Base-by-base conservation (phyloP, 2,329 filamentous ascomycete species). In the Phialocephala subalpina region DNA sequence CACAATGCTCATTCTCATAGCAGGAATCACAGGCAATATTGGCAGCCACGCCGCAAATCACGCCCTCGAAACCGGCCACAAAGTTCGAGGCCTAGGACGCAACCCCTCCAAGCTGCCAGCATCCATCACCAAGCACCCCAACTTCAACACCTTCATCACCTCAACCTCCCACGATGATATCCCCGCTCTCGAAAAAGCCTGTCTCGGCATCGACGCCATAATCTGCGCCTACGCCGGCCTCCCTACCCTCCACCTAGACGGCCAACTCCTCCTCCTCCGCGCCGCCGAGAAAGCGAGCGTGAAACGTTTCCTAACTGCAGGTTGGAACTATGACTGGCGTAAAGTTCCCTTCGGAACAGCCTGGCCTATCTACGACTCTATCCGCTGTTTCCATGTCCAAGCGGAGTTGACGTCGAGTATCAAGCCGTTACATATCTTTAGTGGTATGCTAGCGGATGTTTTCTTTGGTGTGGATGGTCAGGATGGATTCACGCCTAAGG, bases 361-460 rank as follows among this genome's bases (percentile, higher is more conserved):
- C 20, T 25, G 20, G 18, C 47, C 47, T 20, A 52, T 52, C 12
- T 52, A 52, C 20, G n/a, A 52, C 20, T 29, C 47, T 8, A 52
- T 52, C 20, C 16, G 47, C 4, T 52, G 47, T 52, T 52, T 52
- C 20, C 47, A 52, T 22, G 47, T 52, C 20, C 47, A 52, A 52
- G 47, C 47, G 4, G 47, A 52, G 14, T 14, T 52, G 4, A 52
- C 47, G 47, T 52, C 47, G 11, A 20, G 18, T 52, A 52, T 52
- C 20, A 52, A 52, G 20, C n/a, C 14, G 11, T 52, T 22, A 8
- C 47, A 52, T 52, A 52, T 52, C 25, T 52, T 52, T 22, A 52
- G 47, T 52, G 47, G 47, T 11, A 52, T 52, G 47, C 14, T 45
- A 35, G n/a, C 20, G 35, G 56, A 58, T 42, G 56, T 58, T 20